These are phyloP conservation scores for Bisporella sp. DNA, from an alignment of 2,329 filamentous ascomycete species.

Conservation along the genomic window DNA sequence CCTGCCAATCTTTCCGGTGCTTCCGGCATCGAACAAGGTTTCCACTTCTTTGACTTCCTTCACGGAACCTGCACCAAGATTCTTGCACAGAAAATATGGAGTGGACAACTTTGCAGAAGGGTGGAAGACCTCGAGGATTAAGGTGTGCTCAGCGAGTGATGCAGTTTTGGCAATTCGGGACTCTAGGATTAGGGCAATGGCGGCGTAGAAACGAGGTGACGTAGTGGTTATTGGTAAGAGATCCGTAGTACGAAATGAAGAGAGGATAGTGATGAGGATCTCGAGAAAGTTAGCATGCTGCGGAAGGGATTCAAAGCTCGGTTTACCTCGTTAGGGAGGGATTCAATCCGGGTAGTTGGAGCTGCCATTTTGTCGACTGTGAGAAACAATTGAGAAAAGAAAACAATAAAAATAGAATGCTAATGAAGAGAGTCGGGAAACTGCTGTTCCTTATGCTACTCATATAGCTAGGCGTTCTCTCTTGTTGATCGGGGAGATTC, in stretches of 20 bases:
- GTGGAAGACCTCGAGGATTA: slow-evolving; percentile 75
- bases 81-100: slow-evolving; percentile 62
- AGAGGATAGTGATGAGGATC: slow-evolving; percentile 45
- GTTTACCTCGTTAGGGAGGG: no score
- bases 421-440: no score
- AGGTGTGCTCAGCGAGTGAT: slow-evolving; percentile 48
- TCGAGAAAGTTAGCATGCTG: slow-evolving; percentile 18
- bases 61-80: slow-evolving; percentile 53
- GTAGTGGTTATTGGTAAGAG: slow-evolving; percentile 51
- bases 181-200: slow-evolving; percentile 58
- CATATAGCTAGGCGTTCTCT: no score
- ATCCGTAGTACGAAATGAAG: slow-evolving; percentile 39
- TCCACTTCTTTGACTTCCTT: slow-evolving; percentile 31
- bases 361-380: no score
- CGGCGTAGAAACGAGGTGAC: slow-evolving; percentile 55
- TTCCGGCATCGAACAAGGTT: slow-evolving; percentile 9
- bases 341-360: no score
- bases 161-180: slow-evolving; percentile 54
- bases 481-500: no score
- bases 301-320: not conserved
- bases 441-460: no score
- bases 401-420: no score
- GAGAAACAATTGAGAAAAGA: no score
- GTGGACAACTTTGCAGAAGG: slow-evolving; percentile 62
- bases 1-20: slow-evolving; percentile 32